Evolutionary conservation across 2,329 filamentous ascomycete species (phyloP), one percentile per base, ranked within the genome.

Genomic region (Didymella sp.): DNA sequence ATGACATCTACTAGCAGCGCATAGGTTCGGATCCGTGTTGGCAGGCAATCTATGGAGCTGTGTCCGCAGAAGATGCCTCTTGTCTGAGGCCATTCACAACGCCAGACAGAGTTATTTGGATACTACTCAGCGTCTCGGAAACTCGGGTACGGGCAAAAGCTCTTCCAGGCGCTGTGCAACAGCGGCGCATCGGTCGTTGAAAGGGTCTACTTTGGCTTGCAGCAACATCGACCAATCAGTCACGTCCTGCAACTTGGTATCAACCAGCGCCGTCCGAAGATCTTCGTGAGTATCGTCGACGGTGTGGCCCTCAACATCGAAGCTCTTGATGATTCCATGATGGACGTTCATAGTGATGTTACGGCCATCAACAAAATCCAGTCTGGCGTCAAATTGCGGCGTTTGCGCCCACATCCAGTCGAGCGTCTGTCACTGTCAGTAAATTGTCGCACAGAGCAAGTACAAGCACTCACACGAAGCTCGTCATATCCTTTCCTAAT

Each of bases 401-500:
- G 93, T 96, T 77, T 96, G 92, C 2, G 85, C 85, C 76, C 89
- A 96, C 56, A 89, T 89, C 92, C 92, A 97, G 11, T 87, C 84
- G 3, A 78, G 76, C 0, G 87, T 88, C 82, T 87, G 62, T 33
- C 64, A 42, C 13, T 38, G 73, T 82, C 70, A 81, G 66, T 48
- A 50, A 2, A 21, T 11, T 37, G 41, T 6, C 25, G 58, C 61
- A 50, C 9, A 19, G 3, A 3, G 4, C 6, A 2, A 40, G 15
- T 4, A 17, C 35, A 31, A 42, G 1, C 6, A 75, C 81, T 70
- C 69, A 87, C 87, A 77, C 78, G 81, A 21, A 92, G 74, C 70
- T 90, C 87, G 6, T 78, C 75, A 45, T 88, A 82, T 1, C 89
- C 89, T 63, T 86, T 85, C 33, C 69, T 76, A 33, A 96, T 83